phyloP scores from a whole-genome alignment of 345 rosid genomes.

The Laguncularia racemosa region DNA sequence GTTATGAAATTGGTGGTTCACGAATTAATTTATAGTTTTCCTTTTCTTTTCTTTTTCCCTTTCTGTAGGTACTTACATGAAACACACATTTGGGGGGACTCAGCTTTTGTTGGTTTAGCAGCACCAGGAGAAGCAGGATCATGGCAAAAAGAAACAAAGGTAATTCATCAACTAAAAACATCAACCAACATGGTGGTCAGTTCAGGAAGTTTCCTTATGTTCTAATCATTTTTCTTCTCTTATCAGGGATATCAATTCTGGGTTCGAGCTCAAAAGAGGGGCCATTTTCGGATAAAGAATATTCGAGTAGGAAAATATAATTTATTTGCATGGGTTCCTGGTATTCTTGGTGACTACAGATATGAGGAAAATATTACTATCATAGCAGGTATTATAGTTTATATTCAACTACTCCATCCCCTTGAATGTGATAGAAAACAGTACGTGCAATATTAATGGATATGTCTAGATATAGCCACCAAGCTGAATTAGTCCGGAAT shows the following conservation, averaged over 20 bases:
- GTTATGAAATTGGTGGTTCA: too few species aligned
- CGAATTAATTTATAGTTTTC: too few species aligned
- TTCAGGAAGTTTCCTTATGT: background rate
- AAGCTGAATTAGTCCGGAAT: too few species aligned
- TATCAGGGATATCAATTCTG: slow-evolving; percentile 41
- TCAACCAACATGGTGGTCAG: background rate
- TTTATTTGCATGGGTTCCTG: slow-evolving; percentile 35
- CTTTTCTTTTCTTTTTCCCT: too few species aligned
- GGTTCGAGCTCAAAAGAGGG: slow-evolving; percentile 19
- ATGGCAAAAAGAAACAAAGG: slow-evolving; percentile 36
- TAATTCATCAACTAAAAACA: background rate
- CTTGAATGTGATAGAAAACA: too few species aligned
- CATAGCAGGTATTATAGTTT: slow-evolving; percentile 15
- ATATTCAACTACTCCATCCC: too few species aligned
- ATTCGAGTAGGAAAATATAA: slow-evolving; percentile 23
- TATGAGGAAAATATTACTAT: slow-evolving; percentile 11
- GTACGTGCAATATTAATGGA: background rate
- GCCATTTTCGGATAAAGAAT: slow-evolving; percentile 23
- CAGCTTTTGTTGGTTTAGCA: slow-evolving; percentile 37
- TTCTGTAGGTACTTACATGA: slow-evolving; percentile 4
- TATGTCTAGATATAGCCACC: too few species aligned
- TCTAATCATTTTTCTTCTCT: background rate
- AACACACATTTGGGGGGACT: background rate
- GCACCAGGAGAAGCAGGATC: slow-evolving; percentile 32
- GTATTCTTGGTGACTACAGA: slow-evolving; percentile 27